Base-by-base conservation (phyloP, 768 basidiomycete species). In the Podaxis carcinomalis region DNA sequence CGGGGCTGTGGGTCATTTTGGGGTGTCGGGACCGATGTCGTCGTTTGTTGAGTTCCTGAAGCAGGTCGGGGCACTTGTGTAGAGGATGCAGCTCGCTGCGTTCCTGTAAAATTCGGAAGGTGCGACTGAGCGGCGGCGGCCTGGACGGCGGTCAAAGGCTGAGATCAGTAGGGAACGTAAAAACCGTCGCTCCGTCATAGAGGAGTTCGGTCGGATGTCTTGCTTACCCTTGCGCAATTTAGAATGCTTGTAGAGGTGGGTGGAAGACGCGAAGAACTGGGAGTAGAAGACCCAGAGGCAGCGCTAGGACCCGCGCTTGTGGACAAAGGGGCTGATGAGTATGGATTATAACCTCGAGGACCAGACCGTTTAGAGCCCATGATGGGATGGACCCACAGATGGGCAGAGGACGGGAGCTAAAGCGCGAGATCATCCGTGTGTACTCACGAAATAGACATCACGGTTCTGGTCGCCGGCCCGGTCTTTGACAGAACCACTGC, bases 291-390 rank as follows among this genome's bases (percentile, higher is more conserved):
- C 28, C 47, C 36, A 58, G 57, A 51, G 25, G 37, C 28, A 21
- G 39, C 9, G 40, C 13, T 39, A 23, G 19, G 10, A 6, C n/a
- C 35, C 14, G 57, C 42, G 42, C 19, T 7, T 14, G 42, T 21
- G 6, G 19, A 25, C 21, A 28, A 23, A 13, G n/a, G 14, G 28
- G 16, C 5, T 32, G 57, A 51, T 39, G 14, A 11, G 5, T n/a
- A 36, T 23, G 35, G n/a, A 36, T 53, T 37, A 49, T 23, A 13
- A 39, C 21, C 37, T n/a, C 19, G 35, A 39, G 42, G 5, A n/a
- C 39, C 50, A 32, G 39, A n/a, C 57, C 50, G 39, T 51, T 52
- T 51, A 40, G 57, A 59, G 57, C 50, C 39, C 57, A 59, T 59
- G n/a, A 32, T 32, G 32, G 32, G 9, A 14, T 5, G 23, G 35